Percentiles rank a stretch among this genome's conserved stretches.
phyloP scores from a whole-genome alignment of 2,329 filamentous ascomycete genomes.

The Parafenestella ontariensis region DNA sequence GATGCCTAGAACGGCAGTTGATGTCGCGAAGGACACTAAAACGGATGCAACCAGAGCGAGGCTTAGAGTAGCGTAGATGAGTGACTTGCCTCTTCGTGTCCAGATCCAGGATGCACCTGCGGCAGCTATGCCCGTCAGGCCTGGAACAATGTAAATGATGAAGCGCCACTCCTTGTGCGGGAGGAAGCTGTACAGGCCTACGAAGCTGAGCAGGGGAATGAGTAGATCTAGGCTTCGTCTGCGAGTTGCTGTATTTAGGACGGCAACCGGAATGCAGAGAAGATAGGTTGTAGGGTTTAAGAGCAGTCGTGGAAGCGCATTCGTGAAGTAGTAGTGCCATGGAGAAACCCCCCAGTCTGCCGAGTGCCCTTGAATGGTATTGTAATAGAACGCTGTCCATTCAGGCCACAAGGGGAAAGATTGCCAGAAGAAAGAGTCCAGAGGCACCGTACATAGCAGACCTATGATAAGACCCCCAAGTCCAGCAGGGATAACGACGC shows the following conservation, averaged over 20 bases:
- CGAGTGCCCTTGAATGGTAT: constrained; percentile 82
- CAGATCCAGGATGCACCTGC: constrained; percentile 71
- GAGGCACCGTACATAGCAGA: constrained; percentile 71
- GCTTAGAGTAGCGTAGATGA: constrained; percentile 63
- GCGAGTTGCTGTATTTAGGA: constrained; percentile 57
- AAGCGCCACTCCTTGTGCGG: constrained; percentile 98
- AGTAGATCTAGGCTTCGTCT: constrained; percentile 60
- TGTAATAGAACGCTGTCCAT: constrained; percentile 87
- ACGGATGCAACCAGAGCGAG: constrained; percentile 66
- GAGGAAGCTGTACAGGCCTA: constrained; percentile 82
- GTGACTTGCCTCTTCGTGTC: constrained; percentile 68
- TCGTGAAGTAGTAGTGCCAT: constrained; percentile 85
- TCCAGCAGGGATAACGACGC: constrained; percentile 71
- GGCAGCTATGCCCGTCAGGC: constrained; percentile 78
- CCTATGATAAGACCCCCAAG: constrained; percentile 69
- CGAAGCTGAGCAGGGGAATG: constrained; percentile 73
- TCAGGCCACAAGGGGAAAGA: constrained; percentile 82
- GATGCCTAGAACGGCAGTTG: constrained; percentile 72
- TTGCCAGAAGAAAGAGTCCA: constrained; percentile 97
- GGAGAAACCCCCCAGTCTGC: constrained; percentile 87
- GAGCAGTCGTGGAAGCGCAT: constrained; percentile 80
- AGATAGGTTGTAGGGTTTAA: constrained; percentile 75
- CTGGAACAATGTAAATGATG: constrained; percentile 85
- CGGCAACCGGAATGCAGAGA: constrained; percentile 58
- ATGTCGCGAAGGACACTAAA: constrained; percentile 65